Percentiles rank a stretch among this genome's conserved stretches.
Conservation (phyloP, 371 early-diverging fungal genomes). For the Mortierella sp. region DNA sequence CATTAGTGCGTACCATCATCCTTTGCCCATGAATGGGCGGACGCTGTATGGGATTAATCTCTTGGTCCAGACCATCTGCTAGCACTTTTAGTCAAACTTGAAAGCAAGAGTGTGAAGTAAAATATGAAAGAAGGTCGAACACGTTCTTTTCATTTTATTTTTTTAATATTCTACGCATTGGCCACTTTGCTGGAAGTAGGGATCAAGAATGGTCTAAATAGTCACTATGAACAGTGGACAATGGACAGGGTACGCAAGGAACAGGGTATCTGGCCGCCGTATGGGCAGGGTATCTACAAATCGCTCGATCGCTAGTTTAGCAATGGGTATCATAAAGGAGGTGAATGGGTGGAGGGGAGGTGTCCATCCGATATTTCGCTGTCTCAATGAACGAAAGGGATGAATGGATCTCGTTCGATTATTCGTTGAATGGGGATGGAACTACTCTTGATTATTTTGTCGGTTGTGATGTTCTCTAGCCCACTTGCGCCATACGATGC, state of each 20-base stretch:
- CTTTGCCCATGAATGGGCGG: background rate
- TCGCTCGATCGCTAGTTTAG: background rate
- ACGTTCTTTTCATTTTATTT: background rate
- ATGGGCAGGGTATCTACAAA: background rate
- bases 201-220: background rate
- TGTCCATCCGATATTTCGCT: too few relatives aligned
- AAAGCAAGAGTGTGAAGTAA: background rate
- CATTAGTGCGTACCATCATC: conserved; percentile 4
- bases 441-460: too few relatives aligned
- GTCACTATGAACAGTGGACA: background rate
- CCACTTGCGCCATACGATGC: too few relatives aligned
- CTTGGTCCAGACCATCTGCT: background rate
- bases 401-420: background rate
- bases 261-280: background rate
- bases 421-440: too few relatives aligned
- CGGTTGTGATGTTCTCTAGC: too few relatives aligned
- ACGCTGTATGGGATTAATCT: background rate
- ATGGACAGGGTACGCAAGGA: background rate
- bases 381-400: background rate
- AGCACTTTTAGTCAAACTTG: background rate
- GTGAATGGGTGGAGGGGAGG: too few relatives aligned
- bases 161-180: background rate
- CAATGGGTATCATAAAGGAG: background rate
- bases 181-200: background rate
- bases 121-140: background rate